Percentiles rank a stretch among this genome's conserved stretches.
Conservation (phyloP, 352 stramenopile genomes). For the Phytophthora constricta region DNA sequence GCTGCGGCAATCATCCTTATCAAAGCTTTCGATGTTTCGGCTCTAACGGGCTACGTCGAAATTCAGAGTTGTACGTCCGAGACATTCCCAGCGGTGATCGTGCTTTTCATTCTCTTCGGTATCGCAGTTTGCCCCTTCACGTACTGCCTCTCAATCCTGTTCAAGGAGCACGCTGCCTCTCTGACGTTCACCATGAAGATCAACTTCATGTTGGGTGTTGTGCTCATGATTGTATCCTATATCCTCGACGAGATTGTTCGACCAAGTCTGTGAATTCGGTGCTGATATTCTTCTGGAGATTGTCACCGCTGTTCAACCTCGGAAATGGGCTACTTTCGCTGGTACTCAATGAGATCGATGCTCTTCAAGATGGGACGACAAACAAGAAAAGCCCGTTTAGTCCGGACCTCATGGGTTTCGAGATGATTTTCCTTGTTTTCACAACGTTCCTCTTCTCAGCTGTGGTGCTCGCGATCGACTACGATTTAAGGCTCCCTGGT, state of each 20-base stretch:
- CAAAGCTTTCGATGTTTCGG: conserved; percentile 40
- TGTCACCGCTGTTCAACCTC: conserved; percentile 58
- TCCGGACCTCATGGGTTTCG: conserved; percentile 54
- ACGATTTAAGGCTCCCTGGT: conserved; percentile 15
- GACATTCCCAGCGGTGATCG: conserved; percentile 46
- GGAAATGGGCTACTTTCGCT: conserved; percentile 45
- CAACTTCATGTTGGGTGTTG: conserved; percentile 60
- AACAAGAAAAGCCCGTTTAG: conserved; percentile 52
- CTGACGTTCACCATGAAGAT: conserved; percentile 64
- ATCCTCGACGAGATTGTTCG: conserved; percentile 45
- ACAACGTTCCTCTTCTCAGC: conserved; percentile 23
- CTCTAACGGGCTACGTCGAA: conserved; percentile 41
- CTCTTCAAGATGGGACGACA: conserved; percentile 20
- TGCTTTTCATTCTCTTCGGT: conserved; percentile 59
- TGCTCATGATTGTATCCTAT: conserved; percentile 58
- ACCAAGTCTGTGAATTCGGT: conserved; percentile 48
- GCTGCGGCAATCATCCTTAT: conserved; percentile 42
- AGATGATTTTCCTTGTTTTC: conserved; percentile 52
- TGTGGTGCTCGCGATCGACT: conserved; percentile 41
- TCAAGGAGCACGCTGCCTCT: conserved; percentile 51
- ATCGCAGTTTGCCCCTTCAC: conserved; percentile 54
- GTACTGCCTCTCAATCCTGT: conserved; percentile 62
- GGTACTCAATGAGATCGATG: conserved; percentile 40
- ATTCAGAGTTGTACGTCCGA: conserved; percentile 41
- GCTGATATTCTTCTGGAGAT: conserved; percentile 63